Base-by-base conservation (phyloP, 2,329 filamentous ascomycete species). In the Zarea fungicola region DNA sequence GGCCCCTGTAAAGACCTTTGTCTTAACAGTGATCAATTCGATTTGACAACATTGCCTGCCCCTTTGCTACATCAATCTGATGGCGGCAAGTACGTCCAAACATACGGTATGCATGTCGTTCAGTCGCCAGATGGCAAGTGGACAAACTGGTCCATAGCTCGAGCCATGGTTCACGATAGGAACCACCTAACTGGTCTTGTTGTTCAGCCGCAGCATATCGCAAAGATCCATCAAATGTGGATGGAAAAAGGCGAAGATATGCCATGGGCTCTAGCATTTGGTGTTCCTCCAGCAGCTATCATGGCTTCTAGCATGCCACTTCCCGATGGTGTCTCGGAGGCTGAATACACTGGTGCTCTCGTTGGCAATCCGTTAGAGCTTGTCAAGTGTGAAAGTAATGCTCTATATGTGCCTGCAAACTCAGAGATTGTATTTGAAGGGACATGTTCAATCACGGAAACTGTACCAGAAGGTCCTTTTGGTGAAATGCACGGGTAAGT, bases 361-460 rank as follows among this genome's bases (percentile, higher is more conserved):
- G 64, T 64, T 1, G 74, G 74, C 3, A 51, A 58, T 0, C 60
- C 74, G 0, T 49, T 78, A 6, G 69, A 78, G 26, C 54, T 78
- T 0, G 69, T 74, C 29, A 77, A 76, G 53, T 77, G 74, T 48
- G 75, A 78, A n/a, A 73, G 68, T 0, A 78, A 73, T 48, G 63
- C 70, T 21, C 56, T 78, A 0, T 56, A 64, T 4, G 73, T 78
- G 1, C 75, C 76, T 0, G 74, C 75, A 0, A 75, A 68, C 48
- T 56, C 63, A 0, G 75, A 79, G 54, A 77, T 78, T 42, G 69
- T 78, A 0, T 58, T 78, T 2, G 75, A 78, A 49, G 75, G 76
- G 3, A 70, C 65, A 0, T 52, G 73, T 13, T 78, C 73, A 0
- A 60, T 70, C 5, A 66, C 66, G 0, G 69, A 77, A 37, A 70